These are phyloP conservation scores for Trichophyton simii DNA, from an alignment of 2,329 filamentous ascomycete genomes.

Conservation along the genomic window DNA sequence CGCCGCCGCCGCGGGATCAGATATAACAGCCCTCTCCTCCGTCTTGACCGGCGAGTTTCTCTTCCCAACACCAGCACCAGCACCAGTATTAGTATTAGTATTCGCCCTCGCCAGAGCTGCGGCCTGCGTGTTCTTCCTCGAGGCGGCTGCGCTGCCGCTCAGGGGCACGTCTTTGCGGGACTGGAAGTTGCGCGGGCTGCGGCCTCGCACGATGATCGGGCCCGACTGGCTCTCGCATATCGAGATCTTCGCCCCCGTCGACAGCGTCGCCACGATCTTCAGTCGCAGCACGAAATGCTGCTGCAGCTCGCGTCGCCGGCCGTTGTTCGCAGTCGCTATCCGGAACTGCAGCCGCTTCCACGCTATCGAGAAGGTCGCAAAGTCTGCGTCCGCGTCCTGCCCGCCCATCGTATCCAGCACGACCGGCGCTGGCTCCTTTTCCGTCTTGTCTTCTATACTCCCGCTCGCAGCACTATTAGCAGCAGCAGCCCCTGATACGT, in stretches of 20 bases:
- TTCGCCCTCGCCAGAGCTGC: slow-evolving; percentile 15
- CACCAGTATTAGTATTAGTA: too few species aligned
- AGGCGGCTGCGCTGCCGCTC: slow-evolving; percentile 61
- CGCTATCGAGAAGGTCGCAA: slow-evolving; percentile 79
- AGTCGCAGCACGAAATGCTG: slow-evolving; percentile 89
- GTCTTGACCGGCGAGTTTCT: too few species aligned
- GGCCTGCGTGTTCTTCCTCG: slow-evolving; percentile 54
- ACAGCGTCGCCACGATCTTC: slow-evolving; percentile 70
- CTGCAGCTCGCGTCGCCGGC: slow-evolving; percentile 83
- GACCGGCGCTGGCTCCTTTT: slow-evolving; percentile 77
- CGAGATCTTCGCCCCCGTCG: slow-evolving; percentile 69
- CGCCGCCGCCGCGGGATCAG: too few species aligned
- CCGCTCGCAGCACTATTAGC: too few species aligned
- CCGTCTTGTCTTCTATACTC: slow-evolving; percentile 46
- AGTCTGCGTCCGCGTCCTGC: slow-evolving; percentile 65
- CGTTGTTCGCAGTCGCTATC: slow-evolving; percentile 93
- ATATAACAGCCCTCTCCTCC: too few species aligned
- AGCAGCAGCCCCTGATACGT: too few species aligned
- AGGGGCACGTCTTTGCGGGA: slow-evolving; percentile 85
- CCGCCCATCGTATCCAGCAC: slow-evolving; percentile 56
- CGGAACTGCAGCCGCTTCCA: slow-evolving; percentile 91
- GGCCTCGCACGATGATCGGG: slow-evolving; percentile 83
- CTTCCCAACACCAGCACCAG: too few species aligned
- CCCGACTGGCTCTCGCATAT: slow-evolving; percentile 76
- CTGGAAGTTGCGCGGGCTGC: slow-evolving; percentile 90